A percentile compares a stretch with the other conserved stretches of the same genome.
phyloP scores from a whole-genome alignment of 495 filamentous ascomycete species.

The Annulohypoxylon moriforme region DNA sequence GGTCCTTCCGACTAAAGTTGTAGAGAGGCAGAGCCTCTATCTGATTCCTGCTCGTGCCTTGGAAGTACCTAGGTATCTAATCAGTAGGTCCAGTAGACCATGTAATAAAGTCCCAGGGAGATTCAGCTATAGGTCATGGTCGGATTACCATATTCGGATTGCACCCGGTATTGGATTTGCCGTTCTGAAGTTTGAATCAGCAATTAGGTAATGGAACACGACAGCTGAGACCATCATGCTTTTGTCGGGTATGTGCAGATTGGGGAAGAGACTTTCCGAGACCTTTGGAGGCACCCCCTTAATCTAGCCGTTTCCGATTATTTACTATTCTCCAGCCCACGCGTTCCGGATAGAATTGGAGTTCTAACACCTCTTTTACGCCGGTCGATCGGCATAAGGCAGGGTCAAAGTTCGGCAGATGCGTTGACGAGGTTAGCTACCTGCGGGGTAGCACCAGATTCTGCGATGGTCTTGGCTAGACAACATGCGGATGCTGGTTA shows the following conservation, averaged over 20 bases:
- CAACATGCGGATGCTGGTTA: conserved; percentile 15
- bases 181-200: not conserved
- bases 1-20: no score
- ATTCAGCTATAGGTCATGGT: not conserved
- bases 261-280: not conserved
- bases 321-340: not conserved
- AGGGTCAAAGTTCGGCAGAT: conserved; percentile 42
- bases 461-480: conserved; percentile 16
- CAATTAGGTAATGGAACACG: not conserved
- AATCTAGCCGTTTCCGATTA: conserved; percentile 1
- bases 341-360: not conserved
- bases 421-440: conserved; percentile 35
- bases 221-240: not conserved
- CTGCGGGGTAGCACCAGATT: conserved; percentile 38
- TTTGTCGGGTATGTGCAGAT: not conserved
- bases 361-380: conserved; percentile 11
- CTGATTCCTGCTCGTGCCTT: no score
- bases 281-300: not conserved
- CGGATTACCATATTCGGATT: not conserved
- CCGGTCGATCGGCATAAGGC: conserved; percentile 35
- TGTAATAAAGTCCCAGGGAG: no score
- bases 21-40: no score
- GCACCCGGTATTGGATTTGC: not conserved
- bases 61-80: no score
- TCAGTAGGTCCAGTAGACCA: no score